Conservation (phyloP, 257 asterid genomes). For the Plantago ovata region DNA sequence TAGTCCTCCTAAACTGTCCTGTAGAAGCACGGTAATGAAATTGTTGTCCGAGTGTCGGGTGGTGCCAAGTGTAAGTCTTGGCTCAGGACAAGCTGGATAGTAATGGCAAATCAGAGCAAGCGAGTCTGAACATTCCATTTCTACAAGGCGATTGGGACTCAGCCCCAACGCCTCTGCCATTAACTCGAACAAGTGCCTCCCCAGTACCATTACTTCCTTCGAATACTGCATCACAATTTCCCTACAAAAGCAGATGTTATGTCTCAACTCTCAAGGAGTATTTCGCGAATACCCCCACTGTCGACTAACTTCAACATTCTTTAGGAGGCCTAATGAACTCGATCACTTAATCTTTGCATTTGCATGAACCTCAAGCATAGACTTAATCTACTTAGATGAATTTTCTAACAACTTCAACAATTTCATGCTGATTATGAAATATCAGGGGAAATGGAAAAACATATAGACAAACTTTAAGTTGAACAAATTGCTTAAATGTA, state of each 20-base stretch:
- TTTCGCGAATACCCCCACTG: too few relatives aligned
- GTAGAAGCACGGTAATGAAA: slow-evolving; percentile 36
- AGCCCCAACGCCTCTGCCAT: slow-evolving; percentile 5
- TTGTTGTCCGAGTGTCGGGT: slow-evolving; percentile 34
- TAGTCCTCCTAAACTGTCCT: slow-evolving; percentile 27
- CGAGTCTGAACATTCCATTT: slow-evolving; percentile 31
- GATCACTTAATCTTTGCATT: too few relatives aligned
- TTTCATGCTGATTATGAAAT: too few relatives aligned
- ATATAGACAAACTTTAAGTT: neutral
- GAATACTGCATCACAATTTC: slow-evolving; percentile 4
- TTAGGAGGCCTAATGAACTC: too few relatives aligned
- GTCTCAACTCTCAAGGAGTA: too few relatives aligned
- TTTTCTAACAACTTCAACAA: too few relatives aligned
- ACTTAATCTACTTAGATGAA: too few relatives aligned
- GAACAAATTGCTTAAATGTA: neutral
- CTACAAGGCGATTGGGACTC: slow-evolving; percentile 19
- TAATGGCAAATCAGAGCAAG: slow-evolving; percentile 35
- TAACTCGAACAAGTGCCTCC: neutral
- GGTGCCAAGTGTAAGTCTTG: slow-evolving; percentile 30
- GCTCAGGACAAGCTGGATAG: slow-evolving; percentile 39
- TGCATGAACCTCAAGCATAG: too few relatives aligned
- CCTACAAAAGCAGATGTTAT: neutral
- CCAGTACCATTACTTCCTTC: neutral
- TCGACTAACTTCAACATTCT: neutral
- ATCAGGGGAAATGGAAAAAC: neutral